Percentiles rank a stretch among this genome's conserved stretches.
Evolutionary conservation across 169 alveolate genomes (phyloP).

Genomic region (Eimeria maxima): DNA sequence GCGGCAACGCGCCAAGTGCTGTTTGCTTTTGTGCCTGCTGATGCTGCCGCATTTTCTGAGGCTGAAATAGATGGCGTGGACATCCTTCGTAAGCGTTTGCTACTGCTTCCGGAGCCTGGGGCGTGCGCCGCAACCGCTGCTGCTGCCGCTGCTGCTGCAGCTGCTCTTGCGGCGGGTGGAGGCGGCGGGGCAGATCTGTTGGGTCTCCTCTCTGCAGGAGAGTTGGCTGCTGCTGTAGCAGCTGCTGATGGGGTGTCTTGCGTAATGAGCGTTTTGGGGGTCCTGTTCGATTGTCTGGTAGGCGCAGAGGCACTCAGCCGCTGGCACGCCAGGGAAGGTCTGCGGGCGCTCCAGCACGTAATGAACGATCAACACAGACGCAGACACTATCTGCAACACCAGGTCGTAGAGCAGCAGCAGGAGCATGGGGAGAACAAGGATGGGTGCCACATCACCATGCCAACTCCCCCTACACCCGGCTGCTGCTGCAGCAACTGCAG

Average conservation of each 20-base stretch:
- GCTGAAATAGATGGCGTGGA: slow-evolving; percentile 11
- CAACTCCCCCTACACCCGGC: neutral
- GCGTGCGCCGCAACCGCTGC: neutral
- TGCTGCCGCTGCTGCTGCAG: neutral
- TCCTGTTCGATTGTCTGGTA: neutral
- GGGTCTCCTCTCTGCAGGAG: neutral
- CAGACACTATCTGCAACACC: neutral
- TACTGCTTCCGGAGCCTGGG: neutral
- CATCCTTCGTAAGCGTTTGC: neutral
- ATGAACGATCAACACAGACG: too few relatives aligned
- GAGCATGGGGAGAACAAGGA: neutral
- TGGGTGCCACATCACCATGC: neutral
- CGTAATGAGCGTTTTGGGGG: neutral
- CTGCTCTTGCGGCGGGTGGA: neutral
- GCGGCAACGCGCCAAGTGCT: slow-evolving; percentile 33
- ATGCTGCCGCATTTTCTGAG: slow-evolving; percentile 55
- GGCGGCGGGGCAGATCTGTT: neutral
- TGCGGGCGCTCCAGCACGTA: neutral
- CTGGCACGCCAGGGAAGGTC: slow-evolving; percentile 34
- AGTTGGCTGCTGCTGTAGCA: neutral
- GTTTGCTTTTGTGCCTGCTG: slow-evolving; percentile 50
- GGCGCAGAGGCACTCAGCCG: slow-evolving; percentile 16
- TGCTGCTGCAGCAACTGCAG: neutral
- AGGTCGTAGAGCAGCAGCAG: neutral
- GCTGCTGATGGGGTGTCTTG: slow-evolving; percentile 8